A percentile compares a stretch with the other conserved stretches of the same genome.
These are phyloP conservation scores for Pichia deserticola DNA, from an alignment of 805 yeast species.

Conservation along the genomic window DNA sequence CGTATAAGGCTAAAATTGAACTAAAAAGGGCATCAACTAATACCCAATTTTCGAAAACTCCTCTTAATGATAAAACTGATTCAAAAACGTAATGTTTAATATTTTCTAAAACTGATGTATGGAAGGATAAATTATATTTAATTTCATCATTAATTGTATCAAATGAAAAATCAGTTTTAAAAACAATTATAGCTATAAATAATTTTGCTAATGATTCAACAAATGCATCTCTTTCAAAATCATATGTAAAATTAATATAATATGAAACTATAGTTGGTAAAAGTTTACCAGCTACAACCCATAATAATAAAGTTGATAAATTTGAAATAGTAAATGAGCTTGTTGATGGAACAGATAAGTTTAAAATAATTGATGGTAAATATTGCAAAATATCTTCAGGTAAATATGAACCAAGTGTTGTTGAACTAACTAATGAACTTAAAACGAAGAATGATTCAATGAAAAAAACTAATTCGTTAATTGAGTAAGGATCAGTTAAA, in stretches of 20 bases:
- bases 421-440: conserved; percentile 11
- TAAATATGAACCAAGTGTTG: conserved; percentile 17
- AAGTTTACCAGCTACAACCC: conserved; percentile 35
- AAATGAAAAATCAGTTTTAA: conserved; percentile 22
- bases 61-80: conserved; percentile 33
- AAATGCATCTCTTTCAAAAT: conserved; percentile 48
- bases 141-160: conserved; percentile 24
- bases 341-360: conserved; percentile 30
- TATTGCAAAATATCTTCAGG: conserved; percentile 20
- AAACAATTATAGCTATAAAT: conserved; percentile 32
- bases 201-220: conserved; percentile 40
- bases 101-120: conserved; percentile 21
- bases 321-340: conserved; percentile 27
- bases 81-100: conserved; percentile 20
- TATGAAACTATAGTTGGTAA: conserved; percentile 40
- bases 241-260: conserved; percentile 47
- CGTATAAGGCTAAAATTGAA: conserved; percentile 42
- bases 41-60: conserved; percentile 41
- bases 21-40: conserved; percentile 39
- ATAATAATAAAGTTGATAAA: conserved; percentile 29
- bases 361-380: conserved; percentile 17
- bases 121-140: conserved; percentile 24
- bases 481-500: conserved; percentile 27
- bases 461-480: conserved; percentile 21
- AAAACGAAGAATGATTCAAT: conserved; percentile 20